These are phyloP conservation scores for Ascosphaera aggregata DNA, from an alignment of 2,329 filamentous ascomycete genomes.

Conservation along the genomic window DNA sequence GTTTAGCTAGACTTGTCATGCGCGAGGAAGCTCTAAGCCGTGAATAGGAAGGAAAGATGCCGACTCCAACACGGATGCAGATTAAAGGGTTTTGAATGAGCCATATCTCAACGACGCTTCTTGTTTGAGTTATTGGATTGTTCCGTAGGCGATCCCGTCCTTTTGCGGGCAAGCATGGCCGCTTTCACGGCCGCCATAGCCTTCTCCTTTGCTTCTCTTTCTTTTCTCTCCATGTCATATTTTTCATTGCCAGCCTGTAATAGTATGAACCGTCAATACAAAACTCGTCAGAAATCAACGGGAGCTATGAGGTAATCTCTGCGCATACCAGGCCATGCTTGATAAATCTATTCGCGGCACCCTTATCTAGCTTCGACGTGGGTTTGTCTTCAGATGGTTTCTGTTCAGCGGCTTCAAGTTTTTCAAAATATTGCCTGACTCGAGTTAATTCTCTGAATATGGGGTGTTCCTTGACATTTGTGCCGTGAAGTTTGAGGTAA, in stretches of 20 bases:
- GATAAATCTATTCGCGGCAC: conserved; percentile 60
- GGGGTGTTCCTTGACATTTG: conserved; percentile 61
- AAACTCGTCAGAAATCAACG: conserved; percentile 3
- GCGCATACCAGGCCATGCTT: conserved; percentile 47
- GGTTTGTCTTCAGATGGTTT: conserved; percentile 33
- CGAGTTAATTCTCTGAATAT: conserved; percentile 70
- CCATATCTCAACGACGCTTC: too few species aligned
- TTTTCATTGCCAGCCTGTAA: conserved; percentile 25
- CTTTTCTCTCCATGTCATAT: conserved; percentile 25
- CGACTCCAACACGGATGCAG: too few species aligned
- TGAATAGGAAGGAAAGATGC: too few species aligned
- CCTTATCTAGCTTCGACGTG: conserved; percentile 42
- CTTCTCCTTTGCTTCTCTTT: conserved; percentile 26
- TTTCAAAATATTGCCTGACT: conserved; percentile 76
- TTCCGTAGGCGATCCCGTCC: too few species aligned
- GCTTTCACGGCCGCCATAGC: conserved; percentile 26
- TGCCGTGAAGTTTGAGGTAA: conserved; percentile 53
- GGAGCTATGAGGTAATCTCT: conserved; percentile 1
- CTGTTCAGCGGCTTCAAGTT: conserved; percentile 58
- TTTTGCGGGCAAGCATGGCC: conserved; percentile 18
- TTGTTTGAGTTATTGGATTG: too few species aligned
- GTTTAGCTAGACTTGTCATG: too few species aligned
- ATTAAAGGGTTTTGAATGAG: too few species aligned
- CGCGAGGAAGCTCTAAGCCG: too few species aligned
- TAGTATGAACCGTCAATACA: not conserved